phyloP scores from a whole-genome alignment of 2,329 filamentous ascomycete genomes.

The Knufia fluminis region DNA sequence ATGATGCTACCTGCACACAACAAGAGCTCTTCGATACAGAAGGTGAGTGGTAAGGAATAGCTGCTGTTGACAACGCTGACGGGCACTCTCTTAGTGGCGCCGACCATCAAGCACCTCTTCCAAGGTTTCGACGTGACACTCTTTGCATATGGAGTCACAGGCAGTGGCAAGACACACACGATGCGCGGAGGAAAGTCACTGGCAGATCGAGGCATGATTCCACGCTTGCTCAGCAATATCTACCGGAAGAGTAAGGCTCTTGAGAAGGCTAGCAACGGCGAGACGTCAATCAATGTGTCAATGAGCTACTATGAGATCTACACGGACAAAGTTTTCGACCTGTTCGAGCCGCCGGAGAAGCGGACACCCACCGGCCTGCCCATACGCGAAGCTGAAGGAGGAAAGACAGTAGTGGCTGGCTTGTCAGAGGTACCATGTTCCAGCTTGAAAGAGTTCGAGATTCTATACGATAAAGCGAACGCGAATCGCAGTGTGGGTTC shows the following conservation, averaged over 20 bases:
- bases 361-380: slow-evolving; percentile 71
- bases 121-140: slow-evolving; percentile 79
- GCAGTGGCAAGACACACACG: slow-evolving; percentile 90
- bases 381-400: slow-evolving; percentile 67
- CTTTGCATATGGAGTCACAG: slow-evolving; percentile 88
- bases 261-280: slow-evolving; percentile 63
- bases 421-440: slow-evolving; percentile 73
- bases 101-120: slow-evolving; percentile 85
- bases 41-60: slow-evolving; percentile 45
- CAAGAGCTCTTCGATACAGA: slow-evolving; percentile 83
- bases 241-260: slow-evolving; percentile 81
- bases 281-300: slow-evolving; percentile 61
- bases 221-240: slow-evolving; percentile 71
- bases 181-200: slow-evolving; percentile 87
- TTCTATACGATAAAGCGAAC: slow-evolving; percentile 83
- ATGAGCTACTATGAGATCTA: slow-evolving; percentile 96
- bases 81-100: slow-evolving; percentile 54
- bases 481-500: slow-evolving; percentile 80
- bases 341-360: slow-evolving; percentile 81
- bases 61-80: neutral
- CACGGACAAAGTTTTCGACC: slow-evolving; percentile 87
- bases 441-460: slow-evolving; percentile 82
- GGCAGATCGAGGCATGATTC: slow-evolving; percentile 79
- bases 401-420: slow-evolving; percentile 79
- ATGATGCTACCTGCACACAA: slow-evolving; percentile 67